A percentile compares a stretch with the other conserved stretches of the same genome.
Evolutionary conservation across 306 rosid species (phyloP).

Genomic region (Trifolium pratense): DNA sequence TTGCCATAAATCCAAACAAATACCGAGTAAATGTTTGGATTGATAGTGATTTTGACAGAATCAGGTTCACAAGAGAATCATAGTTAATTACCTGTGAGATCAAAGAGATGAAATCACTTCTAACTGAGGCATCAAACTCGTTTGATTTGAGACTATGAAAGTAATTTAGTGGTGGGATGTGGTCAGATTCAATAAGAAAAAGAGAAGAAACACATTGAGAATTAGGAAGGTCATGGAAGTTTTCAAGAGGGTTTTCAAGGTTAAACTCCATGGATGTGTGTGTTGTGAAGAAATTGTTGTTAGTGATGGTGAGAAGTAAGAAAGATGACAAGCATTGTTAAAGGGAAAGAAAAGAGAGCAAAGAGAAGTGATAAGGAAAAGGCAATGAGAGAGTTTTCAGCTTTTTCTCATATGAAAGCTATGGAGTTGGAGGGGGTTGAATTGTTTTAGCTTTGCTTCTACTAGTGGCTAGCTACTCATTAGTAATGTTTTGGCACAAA

Average conservation of each 20-base stretch:
- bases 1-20: not conserved
- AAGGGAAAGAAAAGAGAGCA: constrained; percentile 24
- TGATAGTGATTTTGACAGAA: not conserved
- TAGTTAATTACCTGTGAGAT: constrained; percentile 68
- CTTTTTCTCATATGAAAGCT: constrained; percentile 49
- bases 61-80: too few species aligned
- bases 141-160: constrained; percentile 54
- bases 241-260: constrained; percentile 82
- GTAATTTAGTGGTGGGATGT: constrained; percentile 71
- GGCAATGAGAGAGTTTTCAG: constrained; percentile 39
- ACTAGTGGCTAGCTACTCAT: constrained; percentile 32
- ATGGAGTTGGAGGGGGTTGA: constrained; percentile 34
- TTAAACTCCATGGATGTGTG: constrained; percentile 75
- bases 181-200: constrained; percentile 78
- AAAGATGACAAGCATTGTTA: constrained; percentile 44
- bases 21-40: not conserved
- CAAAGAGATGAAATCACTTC: constrained; percentile 61
- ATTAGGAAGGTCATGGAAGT: constrained; percentile 49
- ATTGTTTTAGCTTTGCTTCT: constrained; percentile 43
- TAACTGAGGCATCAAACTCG: constrained; percentile 55
- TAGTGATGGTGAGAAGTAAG: constrained; percentile 35
- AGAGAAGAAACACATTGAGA: constrained; percentile 60
- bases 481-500: constrained; percentile 34
- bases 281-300: not conserved
- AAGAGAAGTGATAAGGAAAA: constrained; percentile 37